A percentile compares a stretch with the other conserved stretches of the same genome.
Evolutionary conservation across 768 basidiomycete species (phyloP).

Genomic region (Auricularia sp.): DNA sequence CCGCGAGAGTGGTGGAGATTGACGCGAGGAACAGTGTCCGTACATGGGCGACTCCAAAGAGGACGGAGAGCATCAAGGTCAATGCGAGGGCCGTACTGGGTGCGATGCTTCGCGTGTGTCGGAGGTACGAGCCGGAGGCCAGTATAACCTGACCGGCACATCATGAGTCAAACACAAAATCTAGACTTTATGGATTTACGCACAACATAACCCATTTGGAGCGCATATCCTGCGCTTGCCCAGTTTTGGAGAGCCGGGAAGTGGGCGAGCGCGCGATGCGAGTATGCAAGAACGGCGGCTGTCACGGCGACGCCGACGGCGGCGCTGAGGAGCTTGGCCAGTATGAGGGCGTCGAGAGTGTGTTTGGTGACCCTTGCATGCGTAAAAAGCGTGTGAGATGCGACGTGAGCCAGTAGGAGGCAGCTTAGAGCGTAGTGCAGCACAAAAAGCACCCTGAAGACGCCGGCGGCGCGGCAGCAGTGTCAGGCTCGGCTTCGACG

Average conservation of each 20-base stretch:
- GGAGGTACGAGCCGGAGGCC: not conserved
- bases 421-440: not conserved
- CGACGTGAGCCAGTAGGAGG: not conserved
- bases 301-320: not conserved
- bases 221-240: not conserved
- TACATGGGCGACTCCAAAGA: not conserved
- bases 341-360: not conserved
- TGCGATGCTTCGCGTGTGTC: not conserved
- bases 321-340: not conserved
- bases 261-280: not conserved
- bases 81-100: not conserved
- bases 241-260: not conserved
- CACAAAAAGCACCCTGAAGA: not conserved
- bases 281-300: not conserved
- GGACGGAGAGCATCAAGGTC: not conserved
- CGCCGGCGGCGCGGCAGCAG: not conserved
- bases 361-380: not conserved
- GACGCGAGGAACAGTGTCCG: not conserved
- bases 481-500: not conserved
- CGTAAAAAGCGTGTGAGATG: not conserved
- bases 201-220: not conserved
- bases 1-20: not conserved
- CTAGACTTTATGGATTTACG: not conserved
- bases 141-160: not conserved
- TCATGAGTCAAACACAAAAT: not conserved